A percentile compares a stretch with the other conserved stretches of the same genome.
Evolutionary conservation across 2,329 filamentous ascomycete genomes (phyloP).

Genomic region (Cytospora chrysosperma): DNA sequence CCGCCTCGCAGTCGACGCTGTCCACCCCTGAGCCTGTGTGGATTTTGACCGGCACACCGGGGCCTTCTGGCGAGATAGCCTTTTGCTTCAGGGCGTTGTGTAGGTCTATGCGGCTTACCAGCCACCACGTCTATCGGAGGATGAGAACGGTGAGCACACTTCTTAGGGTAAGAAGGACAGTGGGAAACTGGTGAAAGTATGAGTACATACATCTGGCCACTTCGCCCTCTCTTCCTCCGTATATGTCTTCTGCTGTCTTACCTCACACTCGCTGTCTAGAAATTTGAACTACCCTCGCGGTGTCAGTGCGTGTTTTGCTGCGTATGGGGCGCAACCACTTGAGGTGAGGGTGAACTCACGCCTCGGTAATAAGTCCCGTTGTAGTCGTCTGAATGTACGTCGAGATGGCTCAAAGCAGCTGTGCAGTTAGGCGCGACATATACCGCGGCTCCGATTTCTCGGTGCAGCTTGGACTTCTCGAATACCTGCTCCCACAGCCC

Average conservation of each 20-base stretch:
- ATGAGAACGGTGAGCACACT: not conserved
- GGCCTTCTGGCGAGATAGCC: constrained; percentile 6
- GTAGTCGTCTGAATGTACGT: constrained; percentile 3
- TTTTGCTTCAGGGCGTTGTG: constrained; percentile 18
- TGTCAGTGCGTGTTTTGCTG: not conserved
- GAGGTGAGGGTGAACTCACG: not conserved
- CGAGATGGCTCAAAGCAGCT: constrained; percentile 14
- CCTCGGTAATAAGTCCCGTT: constrained; percentile 11
- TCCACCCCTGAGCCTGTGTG: constrained; percentile 5
- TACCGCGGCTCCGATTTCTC: constrained; percentile 16
- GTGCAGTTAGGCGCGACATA: constrained; percentile 23
- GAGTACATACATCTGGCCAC: constrained; percentile 17
- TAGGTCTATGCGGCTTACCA: constrained; percentile 17
- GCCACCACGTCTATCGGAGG: constrained; percentile 13
- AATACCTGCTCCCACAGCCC: constrained; percentile 9
- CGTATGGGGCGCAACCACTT: not conserved
- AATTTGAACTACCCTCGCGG: constrained; percentile 14
- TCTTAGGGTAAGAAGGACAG: not conserved
- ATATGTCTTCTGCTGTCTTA: not conserved
- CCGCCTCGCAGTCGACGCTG: constrained; percentile 13
- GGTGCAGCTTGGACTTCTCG: constrained; percentile 16
- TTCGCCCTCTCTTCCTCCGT: constrained; percentile 4
- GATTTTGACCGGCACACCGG: constrained; percentile 12
- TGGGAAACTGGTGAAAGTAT: not conserved
- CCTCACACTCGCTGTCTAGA: constrained; percentile 5